Conservation (phyloP, 2,329 filamentous ascomycete genomes). For the Colletotrichum lindemuthianum region DNA sequence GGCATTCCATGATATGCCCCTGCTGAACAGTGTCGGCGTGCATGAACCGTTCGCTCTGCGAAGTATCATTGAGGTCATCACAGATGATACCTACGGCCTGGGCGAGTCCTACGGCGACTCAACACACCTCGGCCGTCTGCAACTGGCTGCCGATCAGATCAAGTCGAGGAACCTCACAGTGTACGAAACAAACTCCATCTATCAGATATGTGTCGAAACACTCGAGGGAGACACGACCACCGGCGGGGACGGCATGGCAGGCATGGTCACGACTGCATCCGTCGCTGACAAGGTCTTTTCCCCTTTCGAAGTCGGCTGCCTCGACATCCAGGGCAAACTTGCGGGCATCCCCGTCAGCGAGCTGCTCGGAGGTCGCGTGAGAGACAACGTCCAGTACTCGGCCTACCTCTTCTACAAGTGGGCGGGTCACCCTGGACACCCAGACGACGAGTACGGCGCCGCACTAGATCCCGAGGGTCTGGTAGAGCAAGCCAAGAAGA, state of each 20-base stretch:
- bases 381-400: slow-evolving; percentile 53
- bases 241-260: slow-evolving; percentile 71
- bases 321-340: slow-evolving; percentile 54
- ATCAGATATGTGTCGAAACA: slow-evolving; percentile 83
- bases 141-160: slow-evolving; percentile 44
- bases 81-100: slow-evolving; percentile 48
- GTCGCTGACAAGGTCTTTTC: slow-evolving; percentile 54
- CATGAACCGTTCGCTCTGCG: slow-evolving; percentile 54
- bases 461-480: slow-evolving; percentile 48
- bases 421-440: slow-evolving; percentile 50
- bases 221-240: slow-evolving; percentile 56
- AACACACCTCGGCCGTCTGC: slow-evolving; percentile 47
- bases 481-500: slow-evolving; percentile 48
- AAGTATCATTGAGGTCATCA: slow-evolving; percentile 52
- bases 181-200: slow-evolving; percentile 81
- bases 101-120: slow-evolving; percentile 54
- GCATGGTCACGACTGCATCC: slow-evolving; percentile 54
- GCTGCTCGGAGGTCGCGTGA: slow-evolving; percentile 50
- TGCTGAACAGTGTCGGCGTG: slow-evolving; percentile 55
- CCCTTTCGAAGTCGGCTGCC: slow-evolving; percentile 53
- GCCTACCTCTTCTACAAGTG: slow-evolving; percentile 57
- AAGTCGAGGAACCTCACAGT: slow-evolving; percentile 40
- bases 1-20: slow-evolving; percentile 56
- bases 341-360: slow-evolving; percentile 51
- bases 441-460: slow-evolving; percentile 51